These are phyloP conservation scores for Talaromyces thailandensis DNA, from an alignment of 495 filamentous ascomycete genomes.

Conservation along the genomic window DNA sequence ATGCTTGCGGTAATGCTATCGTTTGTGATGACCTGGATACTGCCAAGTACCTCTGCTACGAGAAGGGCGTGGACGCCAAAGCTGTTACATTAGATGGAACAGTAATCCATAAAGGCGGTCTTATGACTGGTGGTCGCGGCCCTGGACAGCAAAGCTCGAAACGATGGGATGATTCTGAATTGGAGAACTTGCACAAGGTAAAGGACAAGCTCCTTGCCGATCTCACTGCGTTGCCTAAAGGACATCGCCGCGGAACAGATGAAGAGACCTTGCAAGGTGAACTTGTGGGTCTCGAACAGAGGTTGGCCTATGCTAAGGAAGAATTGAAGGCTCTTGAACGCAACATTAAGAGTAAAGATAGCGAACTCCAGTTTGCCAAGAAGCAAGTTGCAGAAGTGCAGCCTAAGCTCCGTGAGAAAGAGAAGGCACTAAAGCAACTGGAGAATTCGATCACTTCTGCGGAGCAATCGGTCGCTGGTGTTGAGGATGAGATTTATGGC, in stretches of 20 bases:
- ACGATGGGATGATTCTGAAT: conserved; percentile 80
- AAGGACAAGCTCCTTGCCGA: conserved; percentile 66
- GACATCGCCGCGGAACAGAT: conserved; percentile 58
- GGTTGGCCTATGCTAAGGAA: conserved; percentile 57
- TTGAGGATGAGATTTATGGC: conserved; percentile 83
- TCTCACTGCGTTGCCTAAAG: conserved; percentile 64
- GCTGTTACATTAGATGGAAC: conserved; percentile 87
- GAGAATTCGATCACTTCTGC: conserved; percentile 56
- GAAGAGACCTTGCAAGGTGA: conserved; percentile 79
- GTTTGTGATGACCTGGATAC: conserved; percentile 82
- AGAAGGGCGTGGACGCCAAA: conserved; percentile 77
- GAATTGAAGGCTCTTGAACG: conserved; percentile 76
- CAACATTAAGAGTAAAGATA: conserved; percentile 77
- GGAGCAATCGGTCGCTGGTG: conserved; percentile 66
- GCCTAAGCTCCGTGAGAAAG: conserved; percentile 69
- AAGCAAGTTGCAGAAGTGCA: conserved; percentile 62
- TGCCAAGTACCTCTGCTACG: conserved; percentile 84
- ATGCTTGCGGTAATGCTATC: conserved; percentile 91
- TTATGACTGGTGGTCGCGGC: conserved; percentile 90
- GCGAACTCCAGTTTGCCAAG: conserved; percentile 65
- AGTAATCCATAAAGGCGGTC: conserved; percentile 92
- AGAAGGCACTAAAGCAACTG: conserved; percentile 56
- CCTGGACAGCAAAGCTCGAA: conserved; percentile 63
- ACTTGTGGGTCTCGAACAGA: conserved; percentile 72
- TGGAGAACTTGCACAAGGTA: conserved; percentile 66